Conservation (phyloP, 192 early-diverging fungal genomes). For the Rhizoclosmatium globosum region DNA sequence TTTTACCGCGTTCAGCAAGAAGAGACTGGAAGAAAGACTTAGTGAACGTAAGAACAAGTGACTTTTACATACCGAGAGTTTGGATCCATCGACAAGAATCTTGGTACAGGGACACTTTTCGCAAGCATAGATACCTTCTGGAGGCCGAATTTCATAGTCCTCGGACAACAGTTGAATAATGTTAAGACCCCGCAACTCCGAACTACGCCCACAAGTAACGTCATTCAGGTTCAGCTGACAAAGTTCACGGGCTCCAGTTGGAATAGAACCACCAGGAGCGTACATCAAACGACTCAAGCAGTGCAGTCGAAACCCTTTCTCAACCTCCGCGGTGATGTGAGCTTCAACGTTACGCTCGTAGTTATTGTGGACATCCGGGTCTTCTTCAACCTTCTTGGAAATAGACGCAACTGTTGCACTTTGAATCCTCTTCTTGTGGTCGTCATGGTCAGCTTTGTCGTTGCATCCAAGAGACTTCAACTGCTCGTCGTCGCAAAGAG, state of each 20-base stretch:
- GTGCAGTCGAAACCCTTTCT: too few species aligned
- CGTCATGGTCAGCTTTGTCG: neutral
- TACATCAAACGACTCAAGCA: too few species aligned
- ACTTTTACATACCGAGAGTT: neutral
- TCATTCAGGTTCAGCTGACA: neutral
- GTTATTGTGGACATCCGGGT: too few species aligned
- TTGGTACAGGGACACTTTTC: neutral
- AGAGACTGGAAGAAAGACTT: neutral
- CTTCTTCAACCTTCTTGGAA: too few species aligned
- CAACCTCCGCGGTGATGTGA: too few species aligned
- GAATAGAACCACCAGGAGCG: too few species aligned
- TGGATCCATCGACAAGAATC: neutral
- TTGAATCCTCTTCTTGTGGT: neutral
- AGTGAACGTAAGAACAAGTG: neutral
- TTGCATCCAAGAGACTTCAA: neutral
- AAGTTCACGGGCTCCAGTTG: too few species aligned
- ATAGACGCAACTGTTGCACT: too few species aligned
- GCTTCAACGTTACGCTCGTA: too few species aligned
- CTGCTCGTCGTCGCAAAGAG: too few species aligned
- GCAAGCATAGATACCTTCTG: neutral
- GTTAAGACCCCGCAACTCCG: neutral
- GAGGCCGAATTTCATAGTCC: neutral
- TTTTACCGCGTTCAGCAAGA: neutral
- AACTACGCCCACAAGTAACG: neutral
- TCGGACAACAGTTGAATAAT: neutral